phyloP scores from a whole-genome alignment of 1,139 yeast species.

The Hyphopichia wangnamkhiaoensis region DNA sequence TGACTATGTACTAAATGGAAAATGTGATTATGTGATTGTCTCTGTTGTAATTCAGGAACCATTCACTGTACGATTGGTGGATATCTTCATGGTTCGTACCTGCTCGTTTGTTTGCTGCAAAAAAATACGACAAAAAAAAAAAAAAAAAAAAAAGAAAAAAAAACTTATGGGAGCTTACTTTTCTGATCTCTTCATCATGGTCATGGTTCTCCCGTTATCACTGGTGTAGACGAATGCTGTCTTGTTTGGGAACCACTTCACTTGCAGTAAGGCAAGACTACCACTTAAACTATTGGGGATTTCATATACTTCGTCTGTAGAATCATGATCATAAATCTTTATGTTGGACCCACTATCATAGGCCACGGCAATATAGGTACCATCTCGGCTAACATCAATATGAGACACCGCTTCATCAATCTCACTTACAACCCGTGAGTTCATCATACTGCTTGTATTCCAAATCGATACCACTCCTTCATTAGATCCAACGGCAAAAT shows the following conservation, averaged over 20 bases:
- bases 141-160: neutral
- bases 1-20: too few relatives aligned
- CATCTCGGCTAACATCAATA: slow-evolving; percentile 48
- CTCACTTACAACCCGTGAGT: slow-evolving; percentile 42
- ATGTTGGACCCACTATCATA: slow-evolving; percentile 43
- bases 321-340: slow-evolving; percentile 38
- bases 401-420: slow-evolving; percentile 52
- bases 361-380: slow-evolving; percentile 45
- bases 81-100: too few relatives aligned
- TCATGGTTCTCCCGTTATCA: slow-evolving; percentile 34
- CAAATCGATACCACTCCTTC: slow-evolving; percentile 73
- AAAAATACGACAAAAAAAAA: neutral
- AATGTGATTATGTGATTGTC: too few relatives aligned
- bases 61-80: too few relatives aligned
- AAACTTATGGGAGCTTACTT: slow-evolving; percentile 3
- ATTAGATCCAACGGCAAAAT: slow-evolving; percentile 60
- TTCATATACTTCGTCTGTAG: slow-evolving; percentile 32
- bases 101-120: too few relatives aligned
- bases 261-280: slow-evolving; percentile 29
- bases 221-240: slow-evolving; percentile 36
- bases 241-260: slow-evolving; percentile 46
- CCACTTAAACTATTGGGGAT: slow-evolving; percentile 42
- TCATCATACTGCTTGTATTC: slow-evolving; percentile 49
- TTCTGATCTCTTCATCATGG: slow-evolving; percentile 21
- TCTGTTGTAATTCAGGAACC: too few relatives aligned